Conservation (phyloP, 1,284 basidiomycete species). For the Rhodotorula sp. region DNA sequence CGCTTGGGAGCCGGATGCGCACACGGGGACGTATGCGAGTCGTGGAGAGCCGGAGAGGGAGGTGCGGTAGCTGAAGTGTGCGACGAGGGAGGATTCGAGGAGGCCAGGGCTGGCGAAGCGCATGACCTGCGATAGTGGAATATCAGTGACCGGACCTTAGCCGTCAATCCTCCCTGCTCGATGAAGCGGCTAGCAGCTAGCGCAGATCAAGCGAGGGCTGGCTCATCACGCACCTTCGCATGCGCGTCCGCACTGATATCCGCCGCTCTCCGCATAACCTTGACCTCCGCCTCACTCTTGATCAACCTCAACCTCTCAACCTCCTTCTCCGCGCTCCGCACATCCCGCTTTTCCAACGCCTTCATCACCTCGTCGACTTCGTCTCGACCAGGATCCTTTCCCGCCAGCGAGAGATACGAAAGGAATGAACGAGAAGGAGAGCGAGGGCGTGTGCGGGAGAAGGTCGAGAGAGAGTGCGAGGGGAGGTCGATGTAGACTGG, state of each 20-base stretch:
- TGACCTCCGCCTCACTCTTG: constrained; percentile 68
- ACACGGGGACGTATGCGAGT: constrained; percentile 89
- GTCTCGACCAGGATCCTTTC: background rate
- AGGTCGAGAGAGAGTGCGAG: constrained; percentile 25
- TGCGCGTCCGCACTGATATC: constrained; percentile 72
- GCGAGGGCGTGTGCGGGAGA: constrained; percentile 16
- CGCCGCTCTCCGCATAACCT: constrained; percentile 68
- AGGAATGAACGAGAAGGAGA: constrained; percentile 42
- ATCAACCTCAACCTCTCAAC: constrained; percentile 63
- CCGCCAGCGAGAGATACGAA: constrained; percentile 32
- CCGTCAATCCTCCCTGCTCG: too few relatives aligned
- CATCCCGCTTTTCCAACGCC: constrained; percentile 45
- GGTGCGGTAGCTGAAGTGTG: constrained; percentile 85
- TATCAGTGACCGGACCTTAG: too few relatives aligned
- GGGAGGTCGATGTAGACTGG: constrained; percentile 52
- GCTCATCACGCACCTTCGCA: constrained; percentile 59
- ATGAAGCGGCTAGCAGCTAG: too few relatives aligned
- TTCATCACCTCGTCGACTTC: constrained; percentile 48
- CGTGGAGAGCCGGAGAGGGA: constrained; percentile 67
- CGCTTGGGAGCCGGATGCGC: constrained; percentile 72
- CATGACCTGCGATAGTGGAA: constrained; percentile 56
- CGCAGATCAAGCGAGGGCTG: too few relatives aligned
- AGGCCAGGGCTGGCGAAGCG: constrained; percentile 57
- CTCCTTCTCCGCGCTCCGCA: constrained; percentile 53
- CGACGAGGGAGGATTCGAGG: constrained; percentile 71